These are phyloP conservation scores for Saprolegnia parasitica DNA, from an alignment of 352 stramenopile species.

Conservation along the genomic window DNA sequence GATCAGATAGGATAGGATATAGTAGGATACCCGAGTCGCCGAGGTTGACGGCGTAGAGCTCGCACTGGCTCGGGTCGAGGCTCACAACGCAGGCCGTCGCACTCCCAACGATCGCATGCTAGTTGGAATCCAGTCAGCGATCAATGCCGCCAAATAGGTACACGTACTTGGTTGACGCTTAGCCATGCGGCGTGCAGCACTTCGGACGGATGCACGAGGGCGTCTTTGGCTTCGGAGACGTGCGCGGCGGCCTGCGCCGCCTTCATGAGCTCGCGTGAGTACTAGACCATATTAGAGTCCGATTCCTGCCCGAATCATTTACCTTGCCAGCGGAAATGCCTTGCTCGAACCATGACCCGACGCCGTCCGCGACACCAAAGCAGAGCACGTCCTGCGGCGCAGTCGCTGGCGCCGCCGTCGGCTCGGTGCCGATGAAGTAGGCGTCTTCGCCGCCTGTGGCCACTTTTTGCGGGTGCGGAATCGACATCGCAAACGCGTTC, in stretches of 20 bases:
- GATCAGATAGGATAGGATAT: neutral
- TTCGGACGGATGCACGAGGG: slow-evolving; percentile 50
- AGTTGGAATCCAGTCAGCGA: slow-evolving; percentile 44
- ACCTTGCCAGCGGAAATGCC: slow-evolving; percentile 62
- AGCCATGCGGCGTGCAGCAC: slow-evolving; percentile 69
- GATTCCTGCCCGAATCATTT: neutral
- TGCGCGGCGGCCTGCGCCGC: slow-evolving; percentile 60
- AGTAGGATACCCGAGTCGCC: slow-evolving; percentile 73
- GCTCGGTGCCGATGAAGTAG: slow-evolving; percentile 85
- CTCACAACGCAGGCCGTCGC: slow-evolving; percentile 90
- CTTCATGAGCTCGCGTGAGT: slow-evolving; percentile 73
- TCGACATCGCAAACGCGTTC: slow-evolving; percentile 68
- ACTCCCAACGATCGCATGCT: slow-evolving; percentile 90
- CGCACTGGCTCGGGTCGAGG: slow-evolving; percentile 86
- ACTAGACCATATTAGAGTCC: slow-evolving; percentile 34
- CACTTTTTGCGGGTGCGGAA: slow-evolving; percentile 70
- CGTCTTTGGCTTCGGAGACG: slow-evolving; percentile 47
- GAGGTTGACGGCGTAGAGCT: slow-evolving; percentile 94
- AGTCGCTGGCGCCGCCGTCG: slow-evolving; percentile 42
- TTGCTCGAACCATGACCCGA: slow-evolving; percentile 94
- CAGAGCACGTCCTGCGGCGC: slow-evolving; percentile 68
- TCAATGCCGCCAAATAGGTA: neutral
- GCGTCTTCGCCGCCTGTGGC: slow-evolving; percentile 87
- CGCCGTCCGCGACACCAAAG: slow-evolving; percentile 92
- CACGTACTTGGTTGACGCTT: slow-evolving; percentile 34